Evolutionary conservation across 768 basidiomycete genomes (phyloP).

Genomic region (Phylloporus scabripes): DNA sequence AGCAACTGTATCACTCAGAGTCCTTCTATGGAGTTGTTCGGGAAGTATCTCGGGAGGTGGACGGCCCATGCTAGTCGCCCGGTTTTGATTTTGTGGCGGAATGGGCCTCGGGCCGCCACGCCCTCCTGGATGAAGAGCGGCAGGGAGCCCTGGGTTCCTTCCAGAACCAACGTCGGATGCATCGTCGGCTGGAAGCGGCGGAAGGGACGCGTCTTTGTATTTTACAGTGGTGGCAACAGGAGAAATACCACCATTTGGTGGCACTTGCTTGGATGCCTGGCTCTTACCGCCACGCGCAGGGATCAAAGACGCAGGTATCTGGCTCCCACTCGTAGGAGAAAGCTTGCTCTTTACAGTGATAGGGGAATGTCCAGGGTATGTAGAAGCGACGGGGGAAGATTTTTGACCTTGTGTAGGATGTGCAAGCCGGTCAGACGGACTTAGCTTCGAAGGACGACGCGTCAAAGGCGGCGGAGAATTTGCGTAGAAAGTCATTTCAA

Average conservation of each 20-base stretch:
- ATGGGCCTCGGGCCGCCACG: conserved; percentile 17
- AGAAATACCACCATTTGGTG: conserved; percentile 7
- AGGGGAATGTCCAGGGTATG: conserved; percentile 10
- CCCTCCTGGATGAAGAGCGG: conserved; percentile 40
- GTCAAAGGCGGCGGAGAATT: conserved; percentile 52
- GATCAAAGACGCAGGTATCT: conserved; percentile 22
- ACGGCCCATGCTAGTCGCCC: conserved; percentile 6
- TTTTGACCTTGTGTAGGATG: conserved; percentile 34
- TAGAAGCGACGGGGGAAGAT: conserved; percentile 11
- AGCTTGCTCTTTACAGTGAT: conserved; percentile 7
- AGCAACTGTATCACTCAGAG: conserved; percentile 11
- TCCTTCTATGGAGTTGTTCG: conserved; percentile 4
- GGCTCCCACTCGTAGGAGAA: not conserved
- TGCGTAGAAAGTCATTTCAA: conserved; percentile 92
- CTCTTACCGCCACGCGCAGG: conserved; percentile 14
- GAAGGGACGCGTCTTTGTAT: conserved; percentile 32
- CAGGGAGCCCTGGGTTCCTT: conserved; percentile 29
- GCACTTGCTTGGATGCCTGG: conserved; percentile 7
- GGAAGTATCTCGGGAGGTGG: conserved; percentile 8
- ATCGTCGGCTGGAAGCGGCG: conserved; percentile 35
- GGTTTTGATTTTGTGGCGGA: conserved; percentile 13
- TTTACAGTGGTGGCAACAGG: conserved; percentile 3
- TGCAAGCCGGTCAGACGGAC: conserved; percentile 47
- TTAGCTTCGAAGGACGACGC: conserved; percentile 50
- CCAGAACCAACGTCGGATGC: conserved; percentile 19